Evolutionary conservation across 73 alveolate genomes (phyloP), one percentile per base, ranked within the genome.

Genomic region (Paramecium caudatum): DNA sequence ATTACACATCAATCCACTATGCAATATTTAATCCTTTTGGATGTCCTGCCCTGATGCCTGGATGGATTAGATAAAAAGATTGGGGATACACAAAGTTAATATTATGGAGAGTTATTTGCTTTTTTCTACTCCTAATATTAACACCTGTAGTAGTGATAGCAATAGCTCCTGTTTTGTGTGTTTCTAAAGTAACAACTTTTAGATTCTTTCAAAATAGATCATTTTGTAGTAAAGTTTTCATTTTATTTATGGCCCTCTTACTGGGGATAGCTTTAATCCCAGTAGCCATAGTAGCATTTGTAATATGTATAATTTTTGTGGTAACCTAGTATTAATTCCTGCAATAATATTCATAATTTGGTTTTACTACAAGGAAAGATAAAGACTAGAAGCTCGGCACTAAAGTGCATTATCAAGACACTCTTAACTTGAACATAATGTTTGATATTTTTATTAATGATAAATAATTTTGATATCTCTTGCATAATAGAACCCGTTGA

Each of bases 11-110:
- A 3, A 16, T 41, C 43, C 88, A 74, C 43, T 74, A 39, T 74
- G 88, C 68, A 39, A 45, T 74, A 16, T 74, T 74, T 41, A 74
- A 74, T 74, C 62, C 68, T 27, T 74, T 74, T 74, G 88, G 88
- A 19, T 74, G 88, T 37, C 83, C 83, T 33, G 83, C 83, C 2
- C 39, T 65, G 15, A 65, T 65, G 50, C 83, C 83, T 25, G 83
- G 55, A 33, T 65, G 25, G 47, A 36, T 65, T 6, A 6, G 55
- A 36, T 65, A 30, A 33, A 65, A 65, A 65, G 55, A 65, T 65
- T 65, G 83, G 83, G 16, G 48, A n/a, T 65, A 65, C 39, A 3
- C 39, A 12, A 65, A 65, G 8, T 16, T 65, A 33, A 33, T 65
- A 15, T 10, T 33, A 0, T 65, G 83, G 83, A 65, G 83, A 36